phyloP scores from a whole-genome alignment of 192 early-diverging fungal genomes.

The Backusella macrospora region DNA sequence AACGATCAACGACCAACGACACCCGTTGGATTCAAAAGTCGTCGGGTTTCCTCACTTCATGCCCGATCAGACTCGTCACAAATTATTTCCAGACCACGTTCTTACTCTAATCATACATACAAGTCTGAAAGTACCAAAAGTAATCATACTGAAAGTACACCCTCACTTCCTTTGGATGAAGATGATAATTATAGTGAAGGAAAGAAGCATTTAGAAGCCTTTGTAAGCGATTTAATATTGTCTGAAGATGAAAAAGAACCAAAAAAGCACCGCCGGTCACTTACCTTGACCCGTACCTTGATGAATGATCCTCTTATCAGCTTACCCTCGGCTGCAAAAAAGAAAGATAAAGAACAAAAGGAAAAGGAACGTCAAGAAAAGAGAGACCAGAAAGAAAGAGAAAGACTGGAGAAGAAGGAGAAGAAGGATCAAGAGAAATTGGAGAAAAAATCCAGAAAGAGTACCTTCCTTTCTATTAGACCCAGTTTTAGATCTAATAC shows the following conservation, averaged over 20 bases:
- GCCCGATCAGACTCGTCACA: neutral
- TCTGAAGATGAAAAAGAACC: neutral
- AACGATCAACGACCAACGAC: neutral
- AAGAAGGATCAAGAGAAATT: neutral
- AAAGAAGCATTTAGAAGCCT: neutral
- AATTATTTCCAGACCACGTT: neutral
- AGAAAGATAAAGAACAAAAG: constrained; percentile 13
- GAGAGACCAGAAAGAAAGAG: neutral
- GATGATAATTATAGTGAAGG: neutral
- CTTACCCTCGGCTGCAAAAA: neutral
- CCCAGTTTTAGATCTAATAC: neutral
- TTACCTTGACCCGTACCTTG: neutral
- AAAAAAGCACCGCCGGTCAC: neutral
- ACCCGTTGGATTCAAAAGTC: neutral
- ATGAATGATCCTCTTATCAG: constrained; percentile 19
- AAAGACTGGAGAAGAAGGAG: neutral
- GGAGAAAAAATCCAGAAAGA: neutral
- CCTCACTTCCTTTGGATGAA: neutral
- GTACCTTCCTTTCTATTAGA: constrained; percentile 3
- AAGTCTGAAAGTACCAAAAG: neutral
- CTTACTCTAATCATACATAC: neutral
- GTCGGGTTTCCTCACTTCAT: neutral
- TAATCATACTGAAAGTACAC: neutral
- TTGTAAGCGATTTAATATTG: neutral
- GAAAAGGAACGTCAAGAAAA: neutral